Base-by-base conservation (phyloP, 2,329 filamentous ascomycete species). In the Cordyceps fumosorosea region DNA sequence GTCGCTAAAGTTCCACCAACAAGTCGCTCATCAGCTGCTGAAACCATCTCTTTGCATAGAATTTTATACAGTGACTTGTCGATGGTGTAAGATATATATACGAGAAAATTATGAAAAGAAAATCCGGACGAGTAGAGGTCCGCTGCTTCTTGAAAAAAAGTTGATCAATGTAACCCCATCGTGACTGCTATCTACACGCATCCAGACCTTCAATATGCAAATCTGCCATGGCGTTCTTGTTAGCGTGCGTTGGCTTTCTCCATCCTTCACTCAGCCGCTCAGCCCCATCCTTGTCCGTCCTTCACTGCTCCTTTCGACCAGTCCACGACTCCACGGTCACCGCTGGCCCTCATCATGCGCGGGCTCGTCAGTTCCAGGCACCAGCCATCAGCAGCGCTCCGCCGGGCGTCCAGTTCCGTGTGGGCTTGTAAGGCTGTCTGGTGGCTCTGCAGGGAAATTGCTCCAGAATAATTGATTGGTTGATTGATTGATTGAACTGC, bases 171-270 rank as follows among this genome's bases (percentile, higher is more conserved):
- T 18, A 57, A 45, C 52, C 52, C 18, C 40, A 45, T 12, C 42
- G 11, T 24, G n/a, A 3, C 24, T 32, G 7, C 5, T 11, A 40
- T 29, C 32, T 12, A 26, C 29, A 48, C 44, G 7, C 12, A 24
- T 26, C 29, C n/a, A 18, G 45, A 22, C 16, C 45, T 6, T 26
- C 14, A n/a, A 44, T 3, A 53, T 8, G 18, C 16, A 60, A 60
- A 44, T 60, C 57, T 53, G 57, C 57, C 57, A 52, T 60, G 57
- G 57, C 57, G 57, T 60, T 58, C 48, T 40, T 22, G 7, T 40
- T 60, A 53, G 57, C 37, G 57, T 53, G 45, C 10, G 32, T 7
- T 22, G 7, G 24, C 22, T 40, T 11, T 22, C 26, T 20, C n/a
- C 11, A 22, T 42, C 34, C 45, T 42, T 53, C 57, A 60, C 55